Evolutionary conservation across 1,284 basidiomycete genomes (phyloP).

Genomic region (Trichosporon sp.): DNA sequence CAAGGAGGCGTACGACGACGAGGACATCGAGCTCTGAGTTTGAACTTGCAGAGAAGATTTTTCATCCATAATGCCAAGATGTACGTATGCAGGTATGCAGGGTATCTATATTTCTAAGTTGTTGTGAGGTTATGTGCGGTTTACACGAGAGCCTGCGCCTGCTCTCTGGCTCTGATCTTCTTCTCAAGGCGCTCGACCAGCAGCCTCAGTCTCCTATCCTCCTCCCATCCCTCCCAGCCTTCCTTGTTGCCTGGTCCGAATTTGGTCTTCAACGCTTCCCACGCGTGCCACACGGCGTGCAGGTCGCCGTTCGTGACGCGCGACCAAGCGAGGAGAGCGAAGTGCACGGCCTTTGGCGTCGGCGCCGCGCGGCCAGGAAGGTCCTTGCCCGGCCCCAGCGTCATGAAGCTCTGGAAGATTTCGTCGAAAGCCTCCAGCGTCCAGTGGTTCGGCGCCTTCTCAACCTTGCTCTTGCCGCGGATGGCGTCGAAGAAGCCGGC

Average conservation of each 20-base stretch:
- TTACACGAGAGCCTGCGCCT: background rate
- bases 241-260: slow-evolving; percentile 45
- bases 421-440: slow-evolving; percentile 37
- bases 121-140: slow-evolving; percentile 6
- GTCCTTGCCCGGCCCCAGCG: slow-evolving; percentile 23
- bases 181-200: slow-evolving; percentile 27
- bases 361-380: slow-evolving; percentile 36
- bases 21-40: slow-evolving; percentile 70
- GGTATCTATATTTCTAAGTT: slow-evolving; percentile 30
- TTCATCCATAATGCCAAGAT: slow-evolving; percentile 21
- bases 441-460: slow-evolving; percentile 34
- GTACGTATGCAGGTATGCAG: slow-evolving; percentile 33
- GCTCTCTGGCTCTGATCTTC: background rate
- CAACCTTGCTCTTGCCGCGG: background rate
- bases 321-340: slow-evolving; percentile 47
- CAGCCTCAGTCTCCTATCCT: slow-evolving; percentile 37
- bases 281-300: slow-evolving; percentile 39
- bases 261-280: slow-evolving; percentile 45
- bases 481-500: slow-evolving; percentile 23
- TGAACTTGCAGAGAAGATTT: background rate
- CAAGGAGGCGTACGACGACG: slow-evolving; percentile 90
- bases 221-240: slow-evolving; percentile 44
- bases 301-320: slow-evolving; percentile 44
- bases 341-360: slow-evolving; percentile 39
- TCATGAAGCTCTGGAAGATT: slow-evolving; percentile 43